Evolutionary conservation across 2,329 filamentous ascomycete species (phyloP), one percentile per base, ranked within the genome.

Genomic region (Pestalotiopsis sp.): DNA sequence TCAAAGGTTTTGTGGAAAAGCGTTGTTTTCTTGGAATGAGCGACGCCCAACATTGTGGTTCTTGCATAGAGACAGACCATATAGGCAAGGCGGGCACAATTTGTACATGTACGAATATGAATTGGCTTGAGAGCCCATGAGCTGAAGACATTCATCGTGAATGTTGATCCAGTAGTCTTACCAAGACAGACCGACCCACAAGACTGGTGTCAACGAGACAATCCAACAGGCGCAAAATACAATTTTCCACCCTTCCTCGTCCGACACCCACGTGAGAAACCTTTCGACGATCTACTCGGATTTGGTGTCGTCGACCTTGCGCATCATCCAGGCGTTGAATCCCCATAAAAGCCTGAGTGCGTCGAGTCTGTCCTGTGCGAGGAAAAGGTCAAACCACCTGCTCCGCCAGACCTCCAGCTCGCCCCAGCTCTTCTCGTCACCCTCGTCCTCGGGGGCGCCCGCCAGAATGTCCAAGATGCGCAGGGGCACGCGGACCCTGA

Each of bases 241-340:
- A 52, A 52, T 20, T 52, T 52, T 13, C 45, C 9, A 6, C 45
- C 11, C 45, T 13, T n/a, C 17, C 17, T n/a, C 17, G 14, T 59
- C 57, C 57, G 31, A 13, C 3, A 59, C 1, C 57, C 5, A 23
- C 25, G 13, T 4, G 41, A 45, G 41, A 52, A 52, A n/a, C 17
- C 4, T n/a, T 5, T 20, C 9, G 45, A 52, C 27, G 17, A 59
- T 59, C 62, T 41, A 66, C 12, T 36, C 25, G 20, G 31, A 56
- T 17, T 75, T 73, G 23, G 72, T 69, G 40, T 70, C 71, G 7
- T 78, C 78, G 45, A 75, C 75, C 72, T 79, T 83, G 71, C 86
- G 82, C 88, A 91, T 90, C 75, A 88, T 78, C 76, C 86, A 91
- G 2, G 83, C 83, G 85, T 90, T 88, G 75, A 91, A 80, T 4